phyloP scores from a whole-genome alignment of 805 yeast genomes.

The Candida methanosorbosa region DNA sequence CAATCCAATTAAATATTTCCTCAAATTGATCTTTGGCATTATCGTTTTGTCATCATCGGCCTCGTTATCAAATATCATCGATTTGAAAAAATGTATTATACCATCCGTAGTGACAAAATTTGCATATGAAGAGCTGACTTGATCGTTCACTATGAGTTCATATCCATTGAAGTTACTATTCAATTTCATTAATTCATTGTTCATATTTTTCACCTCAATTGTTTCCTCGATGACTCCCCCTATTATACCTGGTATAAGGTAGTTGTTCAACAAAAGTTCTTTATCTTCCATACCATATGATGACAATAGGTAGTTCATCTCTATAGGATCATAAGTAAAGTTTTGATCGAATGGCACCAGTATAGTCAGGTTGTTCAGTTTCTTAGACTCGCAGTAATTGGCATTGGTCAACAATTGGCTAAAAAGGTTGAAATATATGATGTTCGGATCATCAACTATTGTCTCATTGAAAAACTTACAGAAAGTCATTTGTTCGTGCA shows the following conservation, averaged over 20 bases:
- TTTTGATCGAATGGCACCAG: conserved; percentile 34
- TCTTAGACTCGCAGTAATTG: conserved; percentile 11
- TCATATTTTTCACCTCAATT: conserved; percentile 14
- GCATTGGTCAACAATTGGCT: conserved; percentile 9
- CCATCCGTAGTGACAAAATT: conserved; percentile 40
- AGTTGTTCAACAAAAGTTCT: conserved; percentile 18
- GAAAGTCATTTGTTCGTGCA: conserved; percentile 31
- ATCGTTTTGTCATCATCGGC: conserved; percentile 4
- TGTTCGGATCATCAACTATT: conserved; percentile 5
- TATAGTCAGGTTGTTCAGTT: conserved; percentile 29
- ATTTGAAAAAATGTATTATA: conserved; percentile 38
- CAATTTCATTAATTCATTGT: conserved; percentile 15
- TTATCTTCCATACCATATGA: conserved; percentile 23
- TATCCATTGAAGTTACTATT: conserved; percentile 23
- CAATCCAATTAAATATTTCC: conserved; percentile 51
- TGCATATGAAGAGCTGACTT: conserved; percentile 23
- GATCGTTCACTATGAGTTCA: conserved; percentile 25
- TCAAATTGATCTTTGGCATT: conserved; percentile 35
- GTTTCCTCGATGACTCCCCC: conserved; percentile 31
- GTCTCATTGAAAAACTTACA: conserved; percentile 23
- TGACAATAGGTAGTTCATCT: conserved; percentile 32
- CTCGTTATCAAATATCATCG: conserved; percentile 15
- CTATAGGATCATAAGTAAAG: conserved; percentile 30
- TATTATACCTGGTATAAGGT: conserved; percentile 30
- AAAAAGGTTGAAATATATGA: conserved; percentile 7